Percentiles rank a stretch among this genome's conserved stretches.
Conservation (phyloP, 2,329 filamentous ascomycete species). For the Tolypocladium inflatum region DNA sequence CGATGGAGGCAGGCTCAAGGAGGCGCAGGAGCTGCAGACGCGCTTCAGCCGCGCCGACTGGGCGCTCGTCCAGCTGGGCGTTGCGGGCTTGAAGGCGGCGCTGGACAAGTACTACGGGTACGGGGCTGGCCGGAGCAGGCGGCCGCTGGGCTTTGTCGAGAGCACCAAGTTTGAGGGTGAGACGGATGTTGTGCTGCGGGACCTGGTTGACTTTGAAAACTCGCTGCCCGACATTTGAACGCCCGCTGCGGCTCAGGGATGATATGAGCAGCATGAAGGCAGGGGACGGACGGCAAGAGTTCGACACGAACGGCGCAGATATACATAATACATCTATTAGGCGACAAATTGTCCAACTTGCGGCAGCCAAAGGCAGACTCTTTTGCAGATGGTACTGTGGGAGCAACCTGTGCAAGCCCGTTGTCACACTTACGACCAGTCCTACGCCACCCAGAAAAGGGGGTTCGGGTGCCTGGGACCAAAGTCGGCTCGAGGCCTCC, state of each 20-base stretch:
- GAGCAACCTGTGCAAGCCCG: neutral
- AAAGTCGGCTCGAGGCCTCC: too few relatives aligned
- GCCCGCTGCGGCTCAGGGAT: too few relatives aligned
- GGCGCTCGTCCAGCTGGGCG: slow-evolving; percentile 17
- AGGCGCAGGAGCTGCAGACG: slow-evolving; percentile 26
- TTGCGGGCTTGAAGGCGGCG: slow-evolving; percentile 17
- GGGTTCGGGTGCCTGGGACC: too few relatives aligned
- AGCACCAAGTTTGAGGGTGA: slow-evolving; percentile 12
- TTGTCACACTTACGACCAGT: too few relatives aligned
- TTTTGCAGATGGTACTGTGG: neutral
- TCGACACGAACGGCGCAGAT: neutral
- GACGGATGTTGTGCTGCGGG: slow-evolving; percentile 7
- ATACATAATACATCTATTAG: neutral
- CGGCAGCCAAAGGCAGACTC: neutral
- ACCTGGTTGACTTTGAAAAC: slow-evolving; percentile 12
- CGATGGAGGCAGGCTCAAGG: slow-evolving; percentile 19
- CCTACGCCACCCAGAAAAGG: too few relatives aligned
- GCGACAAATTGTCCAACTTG: neutral
- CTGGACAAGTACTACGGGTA: slow-evolving; percentile 1
- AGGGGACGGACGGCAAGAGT: neutral
- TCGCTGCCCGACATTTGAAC: slow-evolving; percentile 3
- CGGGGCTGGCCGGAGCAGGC: slow-evolving; percentile 12
- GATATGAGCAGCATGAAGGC: neutral
- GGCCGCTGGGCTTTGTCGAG: slow-evolving; percentile 13
- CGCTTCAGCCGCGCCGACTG: slow-evolving; percentile 17